phyloP scores from a whole-genome alignment of 495 filamentous ascomycete genomes.

The Lophiostoma macrostomum region DNA sequence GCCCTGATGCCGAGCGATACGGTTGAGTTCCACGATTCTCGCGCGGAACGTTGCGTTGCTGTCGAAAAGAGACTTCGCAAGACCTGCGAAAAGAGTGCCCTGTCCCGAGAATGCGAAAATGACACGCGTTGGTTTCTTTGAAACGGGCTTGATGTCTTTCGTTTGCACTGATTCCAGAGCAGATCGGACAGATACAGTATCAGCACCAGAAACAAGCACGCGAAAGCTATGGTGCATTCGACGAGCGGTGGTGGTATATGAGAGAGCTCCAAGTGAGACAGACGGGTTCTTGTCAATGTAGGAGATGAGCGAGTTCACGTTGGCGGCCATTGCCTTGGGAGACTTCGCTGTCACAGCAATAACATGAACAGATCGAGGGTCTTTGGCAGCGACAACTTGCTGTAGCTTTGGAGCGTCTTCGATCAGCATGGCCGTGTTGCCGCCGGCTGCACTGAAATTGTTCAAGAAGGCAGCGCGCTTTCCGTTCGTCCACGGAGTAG shows the following conservation, averaged over 20 bases:
- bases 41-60: conserved; percentile 34
- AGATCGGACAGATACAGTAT: conserved; percentile 36
- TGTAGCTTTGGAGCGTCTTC: conserved; percentile 40
- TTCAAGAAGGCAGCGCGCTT: conserved; percentile 26
- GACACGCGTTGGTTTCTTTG: conserved; percentile 33
- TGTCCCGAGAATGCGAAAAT: conserved; percentile 27
- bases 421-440: conserved; percentile 38
- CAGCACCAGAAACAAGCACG: conserved; percentile 20
- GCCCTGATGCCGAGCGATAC: conserved; percentile 36
- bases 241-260: conserved; percentile 43
- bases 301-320: conserved; percentile 38
- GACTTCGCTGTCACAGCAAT: conserved; percentile 43
- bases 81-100: conserved; percentile 18
- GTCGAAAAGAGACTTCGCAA: conserved; percentile 42
- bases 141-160: conserved; percentile 29
- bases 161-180: conserved; percentile 1
- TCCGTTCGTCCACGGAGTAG: conserved; percentile 3
- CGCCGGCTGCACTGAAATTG: conserved; percentile 38
- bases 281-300: conserved; percentile 42
- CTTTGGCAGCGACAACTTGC: conserved; percentile 11
- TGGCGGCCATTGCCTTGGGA: conserved; percentile 39
- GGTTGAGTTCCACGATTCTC: conserved; percentile 36
- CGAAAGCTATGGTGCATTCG: conserved; percentile 27
- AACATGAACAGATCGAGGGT: conserved; percentile 36
- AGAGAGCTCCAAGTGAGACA: conserved; percentile 38